phyloP scores from a whole-genome alignment of 2,329 filamentous ascomycete genomes.

The Chalara sp. region DNA sequence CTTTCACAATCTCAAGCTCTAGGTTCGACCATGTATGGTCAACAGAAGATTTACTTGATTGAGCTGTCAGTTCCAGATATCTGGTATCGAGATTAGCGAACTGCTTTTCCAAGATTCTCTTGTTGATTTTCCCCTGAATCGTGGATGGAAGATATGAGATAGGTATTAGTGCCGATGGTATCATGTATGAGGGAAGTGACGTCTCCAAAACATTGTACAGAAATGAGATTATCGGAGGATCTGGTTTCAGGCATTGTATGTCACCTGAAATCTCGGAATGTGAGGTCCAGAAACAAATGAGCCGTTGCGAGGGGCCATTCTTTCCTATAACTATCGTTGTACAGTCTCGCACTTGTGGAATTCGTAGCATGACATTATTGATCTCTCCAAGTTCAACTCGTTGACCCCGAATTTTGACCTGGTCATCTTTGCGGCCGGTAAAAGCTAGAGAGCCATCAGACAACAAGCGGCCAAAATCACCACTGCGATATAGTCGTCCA shows the following conservation, averaged over 20 bases:
- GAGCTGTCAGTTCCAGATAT: conserved; percentile 33
- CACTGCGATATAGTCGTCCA: conserved; percentile 74
- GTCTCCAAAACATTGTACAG: conserved; percentile 50
- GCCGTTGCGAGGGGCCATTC: conserved; percentile 37
- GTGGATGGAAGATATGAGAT: conserved; percentile 65
- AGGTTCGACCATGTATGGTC: conserved; percentile 39
- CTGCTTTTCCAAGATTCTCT: conserved; percentile 39
- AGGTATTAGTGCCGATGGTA: conserved; percentile 68
- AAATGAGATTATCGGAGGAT: conserved; percentile 29
- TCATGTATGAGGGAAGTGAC: conserved; percentile 67
- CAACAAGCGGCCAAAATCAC: conserved; percentile 75
- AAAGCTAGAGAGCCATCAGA: conserved; percentile 70
- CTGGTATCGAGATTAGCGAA: conserved; percentile 40
- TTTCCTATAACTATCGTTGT: conserved; percentile 51
- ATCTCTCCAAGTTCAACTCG: conserved; percentile 75
- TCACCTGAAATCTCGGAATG: background rate
- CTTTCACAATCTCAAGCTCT: conserved; percentile 49
- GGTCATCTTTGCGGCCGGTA: conserved; percentile 66
- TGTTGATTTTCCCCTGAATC: conserved; percentile 68
- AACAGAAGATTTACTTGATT: conserved; percentile 5
- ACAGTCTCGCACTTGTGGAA: conserved; percentile 49
- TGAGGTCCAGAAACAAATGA: conserved; percentile 66
- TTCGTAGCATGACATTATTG: conserved; percentile 51
- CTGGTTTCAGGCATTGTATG: conserved; percentile 29
- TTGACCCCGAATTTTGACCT: conserved; percentile 77